Base-by-base conservation (phyloP, 2,329 filamentous ascomycete species). In the Periconia sp. region DNA sequence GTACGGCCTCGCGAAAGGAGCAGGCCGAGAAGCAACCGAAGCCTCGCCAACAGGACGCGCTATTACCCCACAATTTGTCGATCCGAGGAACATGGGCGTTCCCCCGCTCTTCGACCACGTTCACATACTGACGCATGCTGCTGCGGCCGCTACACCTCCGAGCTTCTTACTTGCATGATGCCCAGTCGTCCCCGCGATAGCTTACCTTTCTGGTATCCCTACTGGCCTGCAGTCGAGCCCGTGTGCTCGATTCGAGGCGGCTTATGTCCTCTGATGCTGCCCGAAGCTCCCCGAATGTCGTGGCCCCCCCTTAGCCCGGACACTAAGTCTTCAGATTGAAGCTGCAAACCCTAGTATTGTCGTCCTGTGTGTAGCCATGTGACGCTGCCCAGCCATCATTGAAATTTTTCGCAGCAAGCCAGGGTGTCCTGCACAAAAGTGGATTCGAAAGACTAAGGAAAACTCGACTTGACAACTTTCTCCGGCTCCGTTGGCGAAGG, bases 31-130 rank as follows among this genome's bases (percentile, higher is more conserved):
- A 43, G 52, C 47, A 45, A 41, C 52, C 52, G 55, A 54, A 35
- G 36, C 51, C 51, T 59, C 49, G 51, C 43, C 52, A 54, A 35
- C 48, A 52, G 44, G 26, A 46, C 38, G 53, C 46, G 52, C 54
- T 58, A 63, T 68, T 69, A 68, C 65, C 65, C 66, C 65, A 68
- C 66, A 69, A 59, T 48, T 59, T 65, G 63, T 53, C 60, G 59
- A 63, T 63, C 55, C 53, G 33, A 52, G 48, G 30, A 42, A 50
- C 46, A 30, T 42, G 40, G 54, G 48, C 48, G 48, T 46, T 61
- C 56, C 65, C 61, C 66, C 65, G 64, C 65, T 61, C 65, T 67
- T 52, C 58, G 54, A 61, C 63, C 59, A 59, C 54, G 52, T 61
- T 64, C 40, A 57, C 48, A 41, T 54, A 55, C 47, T 56, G 49